A percentile compares a stretch with the other conserved stretches of the same genome.
phyloP scores from a whole-genome alignment of 148 eudicot species.

The Diospyros kaki region DNA sequence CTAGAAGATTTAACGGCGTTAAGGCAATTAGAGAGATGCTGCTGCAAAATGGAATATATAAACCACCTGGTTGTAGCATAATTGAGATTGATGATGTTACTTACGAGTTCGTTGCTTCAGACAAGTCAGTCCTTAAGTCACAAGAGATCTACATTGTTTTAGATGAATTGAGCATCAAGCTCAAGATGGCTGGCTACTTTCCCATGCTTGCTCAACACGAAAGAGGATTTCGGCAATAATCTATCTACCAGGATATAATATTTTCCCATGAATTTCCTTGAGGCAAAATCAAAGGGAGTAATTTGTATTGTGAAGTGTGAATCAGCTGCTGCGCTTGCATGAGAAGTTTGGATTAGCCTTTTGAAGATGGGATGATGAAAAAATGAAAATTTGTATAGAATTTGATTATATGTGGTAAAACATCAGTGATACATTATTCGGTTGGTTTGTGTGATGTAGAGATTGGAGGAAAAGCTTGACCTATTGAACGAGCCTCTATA shows the following conservation, averaged over 20 bases:
- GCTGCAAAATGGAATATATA: neutral
- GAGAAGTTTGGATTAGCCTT: no score
- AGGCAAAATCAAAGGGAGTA: no score
- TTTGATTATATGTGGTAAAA: no score
- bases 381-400: no score
- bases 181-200: slow-evolving; percentile 5
- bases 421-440: no score
- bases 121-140: neutral
- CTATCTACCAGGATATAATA: neutral
- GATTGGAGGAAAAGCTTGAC: no score
- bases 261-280: no score
- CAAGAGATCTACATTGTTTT: neutral
- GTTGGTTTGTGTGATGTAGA: no score
- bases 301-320: no score
- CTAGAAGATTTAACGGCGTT: slow-evolving; percentile 5
- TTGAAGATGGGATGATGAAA: no score
- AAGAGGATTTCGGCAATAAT: neutral
- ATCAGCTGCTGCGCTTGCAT: no score
- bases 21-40: slow-evolving; percentile 1
- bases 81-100: slow-evolving; percentile 2
- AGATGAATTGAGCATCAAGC: slow-evolving; percentile 8
- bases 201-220: neutral
- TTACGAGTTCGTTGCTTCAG: slow-evolving; percentile 3
- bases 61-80: slow-evolving; percentile 3
- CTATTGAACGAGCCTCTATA: no score